Evolutionary conservation across 1,139 yeast species (phyloP), one percentile per base, ranked within the genome.

Genomic region (Arxiozyma slooffiae): DNA sequence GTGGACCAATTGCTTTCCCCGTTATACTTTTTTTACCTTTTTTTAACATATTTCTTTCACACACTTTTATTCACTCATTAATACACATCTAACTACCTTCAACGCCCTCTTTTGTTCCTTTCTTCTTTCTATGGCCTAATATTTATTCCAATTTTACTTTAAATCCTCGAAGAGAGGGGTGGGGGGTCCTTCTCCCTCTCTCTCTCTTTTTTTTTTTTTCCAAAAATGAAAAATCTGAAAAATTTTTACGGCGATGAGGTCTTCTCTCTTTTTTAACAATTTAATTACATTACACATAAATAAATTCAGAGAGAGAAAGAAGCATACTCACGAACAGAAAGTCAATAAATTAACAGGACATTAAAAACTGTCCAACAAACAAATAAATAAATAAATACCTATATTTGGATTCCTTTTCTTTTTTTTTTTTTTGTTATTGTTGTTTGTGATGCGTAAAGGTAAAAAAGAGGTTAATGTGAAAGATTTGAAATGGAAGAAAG

Each of bases 401-500:
- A 11, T 11, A 30, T 11, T 30, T 2, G 36, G 14, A 26, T 9
- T 30, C 14, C 14, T 14, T 30, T 30, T 30, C 14, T 6, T 11
- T 11, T 30, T 23, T 23, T 14, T 11, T 30, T 30, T 30, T 14
- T 30, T 11, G 11, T 11, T 3, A 30, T 14, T 14, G 36, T 14
- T 30, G 38, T 34, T 44, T 30, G 20, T 30, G 8, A 47, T 24
- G 41, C n/a, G 17, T 24, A 36, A 22, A 18, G 23, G 22, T 39
- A 48, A 46, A 48, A 38, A 58, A 37, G 48, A 45, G 21, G 79
- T 82, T 18, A 69, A 71, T 46, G 76, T 78, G 1, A 76, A 76
- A 56, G 74, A 73, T 34, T 70, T 85, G 56, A 70, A 72, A 21
- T 92, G 98, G 98, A 85, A 84, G 59, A 68, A 81, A 5, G 95